Evolutionary conservation across 805 yeast genomes (phyloP).

Genomic region (Suhomyces kilbournensis): DNA sequence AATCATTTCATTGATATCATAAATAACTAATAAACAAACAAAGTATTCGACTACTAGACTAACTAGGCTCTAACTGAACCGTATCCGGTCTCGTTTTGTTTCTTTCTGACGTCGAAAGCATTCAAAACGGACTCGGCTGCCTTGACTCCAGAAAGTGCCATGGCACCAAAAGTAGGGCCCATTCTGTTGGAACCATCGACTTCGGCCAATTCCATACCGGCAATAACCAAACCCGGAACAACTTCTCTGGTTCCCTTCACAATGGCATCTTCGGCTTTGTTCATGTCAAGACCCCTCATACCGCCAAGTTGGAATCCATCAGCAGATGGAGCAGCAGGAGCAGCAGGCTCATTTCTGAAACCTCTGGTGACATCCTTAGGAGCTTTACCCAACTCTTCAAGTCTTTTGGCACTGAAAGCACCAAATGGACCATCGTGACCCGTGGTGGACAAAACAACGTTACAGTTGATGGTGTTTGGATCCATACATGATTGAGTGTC

Average conservation of each 20-base stretch:
- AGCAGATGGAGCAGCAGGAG: slow-evolving; percentile 10
- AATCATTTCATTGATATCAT: background rate
- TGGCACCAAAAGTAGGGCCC: slow-evolving; percentile 85
- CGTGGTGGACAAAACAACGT: slow-evolving; percentile 66
- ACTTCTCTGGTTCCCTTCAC: slow-evolving; percentile 68
- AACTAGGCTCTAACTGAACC: slow-evolving; percentile 4
- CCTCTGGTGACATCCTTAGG: slow-evolving; percentile 44
- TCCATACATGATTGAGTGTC: slow-evolving; percentile 80
- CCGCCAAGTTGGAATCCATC: slow-evolving; percentile 47
- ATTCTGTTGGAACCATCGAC: slow-evolving; percentile 75
- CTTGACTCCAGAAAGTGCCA: slow-evolving; percentile 75
- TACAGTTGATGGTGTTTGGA: slow-evolving; percentile 69
- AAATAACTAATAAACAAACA: background rate
- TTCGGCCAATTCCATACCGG: slow-evolving; percentile 79
- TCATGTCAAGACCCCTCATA: slow-evolving; percentile 80
- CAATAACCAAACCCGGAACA: slow-evolving; percentile 62
- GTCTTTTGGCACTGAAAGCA: slow-evolving; percentile 72
- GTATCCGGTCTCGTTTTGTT: slow-evolving; percentile 27
- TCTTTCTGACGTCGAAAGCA: slow-evolving; percentile 33
- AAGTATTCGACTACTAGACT: background rate
- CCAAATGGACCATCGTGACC: slow-evolving; percentile 87
- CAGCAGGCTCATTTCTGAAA: slow-evolving; percentile 11
- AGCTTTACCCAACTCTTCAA: slow-evolving; percentile 35
- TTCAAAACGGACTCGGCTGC: slow-evolving; percentile 60
- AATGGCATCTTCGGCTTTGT: slow-evolving; percentile 71